A percentile compares a stretch with the other conserved stretches of the same genome.
phyloP scores from a whole-genome alignment of 1,139 yeast species.

The Yamadazyma taylorii region DNA sequence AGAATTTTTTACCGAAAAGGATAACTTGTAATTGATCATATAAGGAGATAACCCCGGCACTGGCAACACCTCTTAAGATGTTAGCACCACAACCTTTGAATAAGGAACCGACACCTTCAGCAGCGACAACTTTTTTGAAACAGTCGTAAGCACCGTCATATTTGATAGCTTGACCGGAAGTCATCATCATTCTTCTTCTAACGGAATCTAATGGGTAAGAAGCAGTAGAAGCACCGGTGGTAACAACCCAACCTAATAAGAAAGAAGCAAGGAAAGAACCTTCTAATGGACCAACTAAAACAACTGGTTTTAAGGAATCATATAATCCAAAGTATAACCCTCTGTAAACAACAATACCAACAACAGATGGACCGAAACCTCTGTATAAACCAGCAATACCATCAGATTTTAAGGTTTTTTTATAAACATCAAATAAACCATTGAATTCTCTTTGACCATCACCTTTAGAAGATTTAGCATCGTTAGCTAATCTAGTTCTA shows the following conservation, averaged over 20 bases:
- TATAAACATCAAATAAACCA: slow-evolving; percentile 55
- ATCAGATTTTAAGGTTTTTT: slow-evolving; percentile 53
- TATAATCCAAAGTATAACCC: slow-evolving; percentile 57
- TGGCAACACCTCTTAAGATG: slow-evolving; percentile 60
- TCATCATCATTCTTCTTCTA: slow-evolving; percentile 61
- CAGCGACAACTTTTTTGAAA: slow-evolving; percentile 50
- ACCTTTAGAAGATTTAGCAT: slow-evolving; percentile 52
- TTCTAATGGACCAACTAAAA: slow-evolving; percentile 55
- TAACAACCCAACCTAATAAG: slow-evolving; percentile 57
- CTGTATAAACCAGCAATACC: slow-evolving; percentile 60
- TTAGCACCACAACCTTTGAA: slow-evolving; percentile 59
- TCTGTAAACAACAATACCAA: slow-evolving; percentile 56
- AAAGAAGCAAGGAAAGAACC: slow-evolving; percentile 56
- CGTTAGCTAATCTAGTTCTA: slow-evolving; percentile 57
- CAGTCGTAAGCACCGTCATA: slow-evolving; percentile 53
- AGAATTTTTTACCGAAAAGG: slow-evolving; percentile 51
- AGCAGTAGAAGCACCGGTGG: slow-evolving; percentile 56
- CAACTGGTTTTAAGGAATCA: slow-evolving; percentile 56
- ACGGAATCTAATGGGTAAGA: slow-evolving; percentile 56
- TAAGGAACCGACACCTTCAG: slow-evolving; percentile 51
- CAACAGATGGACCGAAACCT: slow-evolving; percentile 58
- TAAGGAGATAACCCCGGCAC: slow-evolving; percentile 56
- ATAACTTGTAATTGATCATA: slow-evolving; percentile 54
- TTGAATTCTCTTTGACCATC: slow-evolving; percentile 52
- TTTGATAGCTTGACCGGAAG: slow-evolving; percentile 56